Evolutionary conservation across 202 grass and related monocot genomes (phyloP).

Genomic region (Tripidium arundinaceum): DNA sequence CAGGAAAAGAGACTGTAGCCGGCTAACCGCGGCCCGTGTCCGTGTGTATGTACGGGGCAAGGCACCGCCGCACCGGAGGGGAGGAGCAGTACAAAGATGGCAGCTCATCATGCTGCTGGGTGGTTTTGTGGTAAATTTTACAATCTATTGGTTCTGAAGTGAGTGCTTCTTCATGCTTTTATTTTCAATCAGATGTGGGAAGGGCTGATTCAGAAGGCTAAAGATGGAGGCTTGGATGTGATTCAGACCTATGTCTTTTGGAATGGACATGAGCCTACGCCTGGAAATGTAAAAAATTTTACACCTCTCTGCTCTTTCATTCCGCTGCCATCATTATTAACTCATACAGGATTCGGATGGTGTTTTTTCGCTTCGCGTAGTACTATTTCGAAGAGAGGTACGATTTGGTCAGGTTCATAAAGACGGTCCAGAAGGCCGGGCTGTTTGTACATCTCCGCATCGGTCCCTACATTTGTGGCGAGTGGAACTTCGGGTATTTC

Average conservation of each 20-base stretch:
- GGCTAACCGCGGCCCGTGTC: too few relatives aligned
- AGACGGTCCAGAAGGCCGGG: conserved; percentile 80
- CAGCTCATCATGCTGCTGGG: too few relatives aligned
- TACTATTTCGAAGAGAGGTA: conserved; percentile 97
- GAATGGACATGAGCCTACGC: conserved; percentile 94
- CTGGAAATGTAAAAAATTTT: conserved; percentile 59
- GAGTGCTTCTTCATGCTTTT: background rate
- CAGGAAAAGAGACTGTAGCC: too few relatives aligned
- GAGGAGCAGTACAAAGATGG: too few relatives aligned
- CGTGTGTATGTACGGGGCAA: too few relatives aligned
- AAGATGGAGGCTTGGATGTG: conserved; percentile 96
- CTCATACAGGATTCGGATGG: conserved; percentile 19
- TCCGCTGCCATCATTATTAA: conserved; percentile 3
- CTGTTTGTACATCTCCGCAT: conserved; percentile 94
- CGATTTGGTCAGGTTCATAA: conserved; percentile 94
- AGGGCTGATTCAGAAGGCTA: conserved; percentile 81
- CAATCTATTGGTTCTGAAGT: background rate
- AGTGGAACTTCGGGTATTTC: conserved; percentile 98
- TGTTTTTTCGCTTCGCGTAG: conserved; percentile 55
- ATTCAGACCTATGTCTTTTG: conserved; percentile 98
- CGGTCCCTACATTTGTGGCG: conserved; percentile 94
- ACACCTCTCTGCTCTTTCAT: background rate
- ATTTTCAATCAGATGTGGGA: conserved; percentile 84
- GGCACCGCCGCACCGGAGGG: too few relatives aligned
- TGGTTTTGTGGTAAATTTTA: too few relatives aligned